Evolutionary conservation across 2,329 filamentous ascomycete genomes (phyloP).

Genomic region (Proliferodiscus dingleyae): DNA sequence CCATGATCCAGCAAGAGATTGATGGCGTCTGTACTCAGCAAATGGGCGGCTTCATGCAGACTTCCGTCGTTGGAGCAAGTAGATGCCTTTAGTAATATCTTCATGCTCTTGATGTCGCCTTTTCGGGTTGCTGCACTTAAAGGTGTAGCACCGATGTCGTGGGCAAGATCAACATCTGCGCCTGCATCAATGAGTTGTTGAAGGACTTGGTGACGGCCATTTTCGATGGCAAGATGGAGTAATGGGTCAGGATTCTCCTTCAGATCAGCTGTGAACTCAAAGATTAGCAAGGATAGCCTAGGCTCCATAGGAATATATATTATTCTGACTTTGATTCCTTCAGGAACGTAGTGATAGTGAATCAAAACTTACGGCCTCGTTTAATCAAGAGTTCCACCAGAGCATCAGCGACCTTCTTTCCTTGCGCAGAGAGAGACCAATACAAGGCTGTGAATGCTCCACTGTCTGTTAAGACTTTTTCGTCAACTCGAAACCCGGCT

Average conservation of each 20-base stretch:
- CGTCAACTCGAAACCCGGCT: constrained; percentile 56
- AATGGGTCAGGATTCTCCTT: constrained; percentile 3
- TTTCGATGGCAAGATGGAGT: constrained; percentile 7
- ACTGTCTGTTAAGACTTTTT: constrained; percentile 38
- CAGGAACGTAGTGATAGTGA: constrained; percentile 47
- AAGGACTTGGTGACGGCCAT: background rate
- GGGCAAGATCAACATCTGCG: constrained; percentile 6
- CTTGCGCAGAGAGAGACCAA: constrained; percentile 58
- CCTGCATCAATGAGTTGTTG: constrained; percentile 3
- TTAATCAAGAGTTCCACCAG: constrained; percentile 55
- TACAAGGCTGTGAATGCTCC: constrained; percentile 42
- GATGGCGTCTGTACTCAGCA: constrained; percentile 52
- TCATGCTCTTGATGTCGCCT: constrained; percentile 51
- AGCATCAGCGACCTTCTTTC: constrained; percentile 55
- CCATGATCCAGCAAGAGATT: constrained; percentile 51
- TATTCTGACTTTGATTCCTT: constrained; percentile 36
- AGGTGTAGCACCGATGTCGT: constrained; percentile 2
- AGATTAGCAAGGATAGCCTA: background rate
- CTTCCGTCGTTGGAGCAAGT: constrained; percentile 63
- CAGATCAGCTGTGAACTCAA: constrained; percentile 34
- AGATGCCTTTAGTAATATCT: constrained; percentile 51
- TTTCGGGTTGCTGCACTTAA: constrained; percentile 26
- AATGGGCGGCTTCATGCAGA: constrained; percentile 59
- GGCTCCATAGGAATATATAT: background rate
- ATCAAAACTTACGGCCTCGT: constrained; percentile 29